Evolutionary conservation across 805 yeast species (phyloP), one percentile per base, ranked within the genome.

Genomic region (Hanseniaspora jakobsenii): DNA sequence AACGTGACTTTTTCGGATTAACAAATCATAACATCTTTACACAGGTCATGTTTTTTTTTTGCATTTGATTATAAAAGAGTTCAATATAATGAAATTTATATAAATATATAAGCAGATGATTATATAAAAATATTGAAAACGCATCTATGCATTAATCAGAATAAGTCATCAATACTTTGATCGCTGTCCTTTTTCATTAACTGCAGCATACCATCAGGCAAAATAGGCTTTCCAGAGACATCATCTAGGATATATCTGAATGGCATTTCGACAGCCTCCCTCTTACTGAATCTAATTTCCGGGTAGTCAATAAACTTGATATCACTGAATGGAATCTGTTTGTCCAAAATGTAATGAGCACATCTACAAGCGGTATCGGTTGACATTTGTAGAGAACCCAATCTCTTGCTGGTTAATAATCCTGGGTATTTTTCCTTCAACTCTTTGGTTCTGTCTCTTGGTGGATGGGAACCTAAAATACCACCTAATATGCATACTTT

Each of bases 261-360:
- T 2, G 98, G 98, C 98, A 89, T 89, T 58, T 89, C 96, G 0
- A 95, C 86, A 3, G 94, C 82, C 62, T 91, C 98, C 56, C 82
- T 75, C 59, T 79, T 80, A 62, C 69, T 79, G 66, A 82, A 89
- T 58, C 85, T 75, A 53, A 89, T 80, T 62, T 89, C 97, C 3
- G 98, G 98, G 58, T 83, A 86, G 60, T 91, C 97, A 42, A 89
- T 75, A 59, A 84, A 89, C 46, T 74, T 72, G 50, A 91, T 84
- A 41, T 81, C 73, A 50, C 81, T 82, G 53, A 89, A 81, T 19
- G 61, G 58, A 1, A 54, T 65, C 44, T 69, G 64, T 34, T 72
- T 71, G 48, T 77, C 75, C n/a, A 84, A 66, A 23, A 89, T 87
- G 36, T 72, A 57, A 55, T 85, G 86, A 1, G 96, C 85, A 16